phyloP scores from a whole-genome alignment of 805 yeast genomes.

The Ogataea trehalophila region DNA sequence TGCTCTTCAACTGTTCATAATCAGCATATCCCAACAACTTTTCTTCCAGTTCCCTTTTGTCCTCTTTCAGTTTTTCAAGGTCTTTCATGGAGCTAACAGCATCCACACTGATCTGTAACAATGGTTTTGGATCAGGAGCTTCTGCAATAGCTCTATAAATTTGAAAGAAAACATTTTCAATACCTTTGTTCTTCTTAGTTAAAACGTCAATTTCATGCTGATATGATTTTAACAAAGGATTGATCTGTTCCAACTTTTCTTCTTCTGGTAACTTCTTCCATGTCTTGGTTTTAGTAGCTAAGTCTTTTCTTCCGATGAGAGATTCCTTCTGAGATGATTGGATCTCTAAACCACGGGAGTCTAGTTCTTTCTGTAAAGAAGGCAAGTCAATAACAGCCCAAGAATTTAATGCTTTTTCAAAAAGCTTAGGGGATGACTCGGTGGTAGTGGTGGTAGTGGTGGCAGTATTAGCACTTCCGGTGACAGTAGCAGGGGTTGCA shows the following conservation, averaged over 20 bases:
- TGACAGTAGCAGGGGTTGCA: neutral
- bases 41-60: slow-evolving; percentile 48
- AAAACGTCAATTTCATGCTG: slow-evolving; percentile 84
- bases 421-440: slow-evolving; percentile 13
- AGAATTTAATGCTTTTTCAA: slow-evolving; percentile 57
- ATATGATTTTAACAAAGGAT: slow-evolving; percentile 66
- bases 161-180: slow-evolving; percentile 70
- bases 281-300: slow-evolving; percentile 81
- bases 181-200: slow-evolving; percentile 69
- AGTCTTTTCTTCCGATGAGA: slow-evolving; percentile 62
- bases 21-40: slow-evolving; percentile 65
- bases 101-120: slow-evolving; percentile 65
- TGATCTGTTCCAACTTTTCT: slow-evolving; percentile 61
- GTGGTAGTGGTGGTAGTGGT: neutral
- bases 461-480: neutral
- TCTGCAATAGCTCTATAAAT: slow-evolving; percentile 75
- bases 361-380: slow-evolving; percentile 64
- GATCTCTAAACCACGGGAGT: slow-evolving; percentile 67
- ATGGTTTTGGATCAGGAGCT: slow-evolving; percentile 89
- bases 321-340: slow-evolving; percentile 67
- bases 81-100: slow-evolving; percentile 49
- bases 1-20: slow-evolving; percentile 67
- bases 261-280: slow-evolving; percentile 69
- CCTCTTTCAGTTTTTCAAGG: slow-evolving; percentile 44
- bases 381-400: slow-evolving; percentile 78